These are phyloP conservation scores for Pleoardoris graminearum DNA, from an alignment of 2,329 filamentous ascomycete species.

Conservation along the genomic window DNA sequence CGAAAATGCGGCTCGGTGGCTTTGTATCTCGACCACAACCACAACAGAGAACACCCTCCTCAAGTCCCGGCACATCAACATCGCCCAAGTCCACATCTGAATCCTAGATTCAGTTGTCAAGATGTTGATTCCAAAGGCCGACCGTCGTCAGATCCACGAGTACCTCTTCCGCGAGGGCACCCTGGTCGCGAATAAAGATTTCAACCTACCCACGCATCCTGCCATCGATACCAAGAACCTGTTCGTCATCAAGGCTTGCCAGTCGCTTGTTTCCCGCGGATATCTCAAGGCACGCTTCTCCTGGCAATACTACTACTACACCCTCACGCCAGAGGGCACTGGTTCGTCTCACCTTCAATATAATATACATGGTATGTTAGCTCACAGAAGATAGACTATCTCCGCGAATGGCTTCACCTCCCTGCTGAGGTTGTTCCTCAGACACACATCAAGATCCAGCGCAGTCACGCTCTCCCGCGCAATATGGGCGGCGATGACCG, in stretches of 20 bases:
- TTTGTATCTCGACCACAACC: no score
- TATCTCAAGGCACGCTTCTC: constrained; percentile 99
- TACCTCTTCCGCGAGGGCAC: constrained; percentile 66
- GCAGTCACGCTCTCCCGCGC: constrained; percentile 94
- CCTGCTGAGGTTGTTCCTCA: constrained; percentile 99
- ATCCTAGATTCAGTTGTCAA: constrained; percentile 42
- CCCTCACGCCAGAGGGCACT: constrained; percentile 97
- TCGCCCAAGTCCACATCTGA: not conserved
- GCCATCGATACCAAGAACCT: constrained; percentile 99
- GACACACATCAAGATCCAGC: constrained; percentile 99
- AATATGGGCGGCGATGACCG: constrained; percentile 81
- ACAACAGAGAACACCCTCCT: not conserved
- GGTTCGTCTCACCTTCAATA: no score
- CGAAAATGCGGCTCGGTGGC: no score
- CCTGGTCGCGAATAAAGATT: constrained; percentile 99
- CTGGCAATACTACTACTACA: constrained; percentile 82
- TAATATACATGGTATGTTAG: no score
- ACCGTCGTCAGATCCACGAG: constrained; percentile 99
- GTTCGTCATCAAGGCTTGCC: constrained; percentile 96
- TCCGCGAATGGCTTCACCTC: constrained; percentile 99
- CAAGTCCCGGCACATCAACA: not conserved
- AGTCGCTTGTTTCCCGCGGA: constrained; percentile 96
- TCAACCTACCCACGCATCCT: constrained; percentile 94
- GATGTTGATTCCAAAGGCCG: constrained; percentile 97
- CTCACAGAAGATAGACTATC: constrained; percentile 77